Evolutionary conservation across 1,284 basidiomycete genomes (phyloP).

Genomic region (Microbotryomycetes sp.): DNA sequence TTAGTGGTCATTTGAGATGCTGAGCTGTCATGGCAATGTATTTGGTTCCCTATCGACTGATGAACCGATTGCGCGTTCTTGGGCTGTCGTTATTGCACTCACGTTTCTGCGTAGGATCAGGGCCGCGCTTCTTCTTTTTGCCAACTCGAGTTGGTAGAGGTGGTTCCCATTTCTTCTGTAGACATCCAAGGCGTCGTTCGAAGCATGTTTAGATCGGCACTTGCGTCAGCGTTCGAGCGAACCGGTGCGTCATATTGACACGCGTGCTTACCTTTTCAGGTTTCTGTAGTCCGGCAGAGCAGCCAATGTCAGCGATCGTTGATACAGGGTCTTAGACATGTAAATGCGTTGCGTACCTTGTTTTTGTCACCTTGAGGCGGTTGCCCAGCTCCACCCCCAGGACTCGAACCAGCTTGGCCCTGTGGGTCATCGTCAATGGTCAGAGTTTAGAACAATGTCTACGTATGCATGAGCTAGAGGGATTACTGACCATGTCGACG

Average conservation of each 20-base stretch:
- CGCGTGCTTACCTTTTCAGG: conserved; percentile 27
- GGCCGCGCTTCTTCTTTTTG: conserved; percentile 83
- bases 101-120: conserved; percentile 77
- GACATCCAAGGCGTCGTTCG: too few species aligned
- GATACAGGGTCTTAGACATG: too few species aligned
- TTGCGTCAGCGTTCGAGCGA: conserved; percentile 3
- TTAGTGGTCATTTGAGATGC: too few species aligned
- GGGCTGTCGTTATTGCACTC: too few species aligned
- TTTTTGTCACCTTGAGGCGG: conserved; percentile 32
- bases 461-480: too few species aligned
- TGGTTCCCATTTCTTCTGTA: conserved; percentile 90
- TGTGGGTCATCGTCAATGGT: too few species aligned
- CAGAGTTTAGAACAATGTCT: too few species aligned
- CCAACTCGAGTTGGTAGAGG: conserved; percentile 95
- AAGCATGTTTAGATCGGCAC: neutral
- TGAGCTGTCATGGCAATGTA: too few species aligned
- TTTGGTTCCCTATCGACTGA: too few species aligned
- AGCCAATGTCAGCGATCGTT: too few species aligned
- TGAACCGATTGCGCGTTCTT: neutral
- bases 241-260: conserved; percentile 7
- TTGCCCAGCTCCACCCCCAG: conserved; percentile 21
- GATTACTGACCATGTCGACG: too few species aligned
- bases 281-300: conserved; percentile 9
- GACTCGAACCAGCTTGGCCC: conserved; percentile 24
- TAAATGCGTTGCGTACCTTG: conserved; percentile 19